These are phyloP conservation scores for Beta corolliflora DNA, from an alignment of 179 eudicot species.

Conservation along the genomic window DNA sequence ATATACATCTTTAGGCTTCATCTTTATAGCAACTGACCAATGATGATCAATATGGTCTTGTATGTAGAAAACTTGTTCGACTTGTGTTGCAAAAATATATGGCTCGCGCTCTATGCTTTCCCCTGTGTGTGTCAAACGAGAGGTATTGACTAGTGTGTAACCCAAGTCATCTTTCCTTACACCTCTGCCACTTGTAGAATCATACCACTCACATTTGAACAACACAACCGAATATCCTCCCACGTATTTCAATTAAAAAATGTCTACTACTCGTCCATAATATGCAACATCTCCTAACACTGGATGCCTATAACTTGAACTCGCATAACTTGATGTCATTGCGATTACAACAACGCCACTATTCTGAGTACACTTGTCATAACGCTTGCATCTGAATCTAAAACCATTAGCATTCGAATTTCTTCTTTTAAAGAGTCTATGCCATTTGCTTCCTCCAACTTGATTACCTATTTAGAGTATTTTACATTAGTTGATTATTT, in stretches of 20 bases:
- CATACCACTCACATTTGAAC: slow-evolving; percentile 22
- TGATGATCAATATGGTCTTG: not conserved
- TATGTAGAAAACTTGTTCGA: slow-evolving; percentile 3
- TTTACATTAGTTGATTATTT: not conserved
- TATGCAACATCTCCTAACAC: too few relatives aligned
- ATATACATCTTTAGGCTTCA: too few relatives aligned
- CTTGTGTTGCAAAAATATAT: slow-evolving; percentile 10
- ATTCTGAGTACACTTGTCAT: slow-evolving; percentile 22
- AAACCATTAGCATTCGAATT: not conserved
- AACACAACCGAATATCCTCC: not conserved
- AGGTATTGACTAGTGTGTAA: too few relatives aligned
- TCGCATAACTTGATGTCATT: too few relatives aligned
- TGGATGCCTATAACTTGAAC: too few relatives aligned
- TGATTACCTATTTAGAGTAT: too few relatives aligned
- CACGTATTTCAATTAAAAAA: not conserved
- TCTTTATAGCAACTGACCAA: too few relatives aligned
- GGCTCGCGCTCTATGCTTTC: not conserved
- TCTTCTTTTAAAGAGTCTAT: too few relatives aligned
- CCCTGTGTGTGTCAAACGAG: not conserved
- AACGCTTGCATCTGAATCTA: not conserved
- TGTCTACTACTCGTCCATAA: too few relatives aligned
- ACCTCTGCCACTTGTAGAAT: not conserved
- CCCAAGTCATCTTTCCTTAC: too few relatives aligned
- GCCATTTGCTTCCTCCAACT: too few relatives aligned
- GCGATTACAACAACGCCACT: not conserved